Evolutionary conservation across 768 basidiomycete species (phyloP).

Genomic region (Sarcomyxa edulis): DNA sequence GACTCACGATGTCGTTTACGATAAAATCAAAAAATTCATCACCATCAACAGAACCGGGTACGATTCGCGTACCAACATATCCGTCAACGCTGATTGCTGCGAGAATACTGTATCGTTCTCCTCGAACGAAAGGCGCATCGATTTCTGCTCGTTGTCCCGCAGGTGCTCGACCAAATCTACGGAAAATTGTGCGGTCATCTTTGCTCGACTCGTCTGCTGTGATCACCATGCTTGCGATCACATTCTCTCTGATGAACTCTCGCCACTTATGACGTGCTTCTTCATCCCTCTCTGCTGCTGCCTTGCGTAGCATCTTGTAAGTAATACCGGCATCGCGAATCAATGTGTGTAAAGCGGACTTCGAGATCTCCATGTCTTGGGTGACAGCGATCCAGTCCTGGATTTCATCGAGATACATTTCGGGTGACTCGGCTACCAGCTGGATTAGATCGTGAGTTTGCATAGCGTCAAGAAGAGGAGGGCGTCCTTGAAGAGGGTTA

Average conservation of each 20-base stretch:
- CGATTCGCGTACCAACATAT: conserved; percentile 5
- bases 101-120: conserved; percentile 17
- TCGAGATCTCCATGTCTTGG: conserved; percentile 12
- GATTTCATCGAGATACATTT: conserved; percentile 5
- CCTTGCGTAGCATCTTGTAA: conserved; percentile 13
- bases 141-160: conserved; percentile 12
- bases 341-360: conserved; percentile 8
- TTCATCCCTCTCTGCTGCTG: conserved; percentile 1
- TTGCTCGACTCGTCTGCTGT: conserved; percentile 24
- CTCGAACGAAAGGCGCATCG: conserved; percentile 14
- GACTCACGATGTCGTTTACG: conserved; percentile 7
- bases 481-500: conserved; percentile 9
- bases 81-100: conserved; percentile 3
- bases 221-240: conserved; percentile 15
- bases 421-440: conserved; percentile 8
- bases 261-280: conserved; percentile 8
- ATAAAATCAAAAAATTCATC: conserved; percentile 12
- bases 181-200: conserved; percentile 19
- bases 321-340: conserved; percentile 15
- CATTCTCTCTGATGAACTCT: conserved; percentile 6
- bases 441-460: conserved; percentile 8
- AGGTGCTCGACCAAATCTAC: conserved; percentile 18
- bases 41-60: conserved; percentile 7
- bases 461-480: conserved; percentile 9
- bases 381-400: conserved; percentile 10